Percentiles rank a stretch among this genome's conserved stretches.
Evolutionary conservation across 305 asterid species (phyloP).

Genomic region (Solanum aculeatissimum): DNA sequence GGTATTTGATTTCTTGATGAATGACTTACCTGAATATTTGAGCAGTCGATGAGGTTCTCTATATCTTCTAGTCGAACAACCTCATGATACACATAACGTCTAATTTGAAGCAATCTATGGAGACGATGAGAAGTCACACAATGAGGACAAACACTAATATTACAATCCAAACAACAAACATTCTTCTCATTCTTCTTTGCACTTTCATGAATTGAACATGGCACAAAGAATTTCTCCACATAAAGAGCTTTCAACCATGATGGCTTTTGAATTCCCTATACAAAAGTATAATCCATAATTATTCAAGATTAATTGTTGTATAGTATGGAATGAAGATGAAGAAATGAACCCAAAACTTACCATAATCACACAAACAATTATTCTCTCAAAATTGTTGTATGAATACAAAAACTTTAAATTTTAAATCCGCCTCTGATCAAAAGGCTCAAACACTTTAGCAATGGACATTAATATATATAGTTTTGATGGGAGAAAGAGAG

Average conservation of each 20-base stretch:
- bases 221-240: constrained; percentile 52
- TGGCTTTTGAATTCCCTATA: constrained; percentile 56
- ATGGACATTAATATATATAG: not conserved
- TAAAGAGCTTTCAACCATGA: constrained; percentile 81
- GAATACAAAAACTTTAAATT: not conserved
- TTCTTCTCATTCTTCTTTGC: constrained; percentile 96
- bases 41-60: constrained; percentile 83
- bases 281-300: not conserved
- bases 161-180: constrained; percentile 82
- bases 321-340: too few species aligned
- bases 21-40: constrained; percentile 63
- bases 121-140: constrained; percentile 72
- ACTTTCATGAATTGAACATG: constrained; percentile 66
- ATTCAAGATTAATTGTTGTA: too few species aligned
- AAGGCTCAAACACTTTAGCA: not conserved
- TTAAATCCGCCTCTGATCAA: not conserved
- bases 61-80: constrained; percentile 87
- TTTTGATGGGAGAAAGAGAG: constrained; percentile 20
- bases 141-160: constrained; percentile 87
- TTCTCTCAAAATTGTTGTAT: not conserved
- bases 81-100: constrained; percentile 87
- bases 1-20: not conserved
- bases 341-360: not conserved
- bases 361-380: constrained; percentile 12
- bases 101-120: constrained; percentile 84